Conservation (phyloP, 2,329 filamentous ascomycete genomes). For the Colletotrichum chrysophilum region DNA sequence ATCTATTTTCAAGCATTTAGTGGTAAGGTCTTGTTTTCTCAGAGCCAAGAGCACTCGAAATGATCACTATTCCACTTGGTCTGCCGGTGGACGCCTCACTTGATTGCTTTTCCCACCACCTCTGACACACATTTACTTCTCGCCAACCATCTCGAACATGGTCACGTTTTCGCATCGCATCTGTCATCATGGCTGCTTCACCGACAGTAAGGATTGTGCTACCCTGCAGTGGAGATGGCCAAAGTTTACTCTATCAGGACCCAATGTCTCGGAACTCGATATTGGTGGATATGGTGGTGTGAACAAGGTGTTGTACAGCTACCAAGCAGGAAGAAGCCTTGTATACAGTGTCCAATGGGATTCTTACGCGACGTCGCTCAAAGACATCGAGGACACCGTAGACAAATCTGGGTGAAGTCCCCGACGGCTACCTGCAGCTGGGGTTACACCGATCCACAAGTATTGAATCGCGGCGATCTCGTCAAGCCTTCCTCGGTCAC, state of each 20-base stretch:
- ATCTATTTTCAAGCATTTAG: neutral
- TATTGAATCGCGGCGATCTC: constrained; percentile 14
- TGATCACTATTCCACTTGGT: constrained; percentile 9
- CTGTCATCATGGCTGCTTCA: neutral
- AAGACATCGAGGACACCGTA: neutral
- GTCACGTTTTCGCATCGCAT: neutral
- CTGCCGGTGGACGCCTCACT: constrained; percentile 23
- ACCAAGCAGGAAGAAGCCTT: neutral
- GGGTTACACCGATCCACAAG: constrained; percentile 3
- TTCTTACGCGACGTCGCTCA: neutral
- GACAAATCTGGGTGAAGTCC: neutral
- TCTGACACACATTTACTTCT: constrained; percentile 2
- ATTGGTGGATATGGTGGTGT: neutral
- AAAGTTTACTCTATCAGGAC: neutral
- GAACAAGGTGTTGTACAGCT: neutral
- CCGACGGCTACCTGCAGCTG: neutral
- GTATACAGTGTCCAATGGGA: neutral
- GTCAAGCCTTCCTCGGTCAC: neutral
- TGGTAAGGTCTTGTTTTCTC: neutral
- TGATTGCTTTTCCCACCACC: constrained; percentile 2
- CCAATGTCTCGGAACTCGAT: constrained; percentile 22
- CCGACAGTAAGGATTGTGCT: neutral
- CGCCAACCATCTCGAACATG: constrained; percentile 16
- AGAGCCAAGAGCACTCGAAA: neutral
- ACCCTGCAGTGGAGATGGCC: neutral